A percentile compares a stretch with the other conserved stretches of the same genome.
Evolutionary conservation across 169 alveolate genomes (phyloP).

Genomic region (Cyclospora cayetanensis): DNA sequence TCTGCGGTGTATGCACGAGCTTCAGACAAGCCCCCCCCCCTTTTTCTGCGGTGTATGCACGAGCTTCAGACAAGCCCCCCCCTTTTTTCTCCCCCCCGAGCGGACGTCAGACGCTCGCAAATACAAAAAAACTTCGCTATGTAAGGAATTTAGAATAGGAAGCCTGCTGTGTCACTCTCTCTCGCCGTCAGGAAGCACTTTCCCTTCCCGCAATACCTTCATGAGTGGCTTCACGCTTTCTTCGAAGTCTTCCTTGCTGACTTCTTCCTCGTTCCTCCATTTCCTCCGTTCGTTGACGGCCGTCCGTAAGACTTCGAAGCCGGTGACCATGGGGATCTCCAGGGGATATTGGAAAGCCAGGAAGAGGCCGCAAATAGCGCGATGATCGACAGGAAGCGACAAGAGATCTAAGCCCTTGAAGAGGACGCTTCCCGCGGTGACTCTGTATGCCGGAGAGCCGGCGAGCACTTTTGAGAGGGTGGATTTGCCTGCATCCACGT

Average conservation of each 20-base stretch:
- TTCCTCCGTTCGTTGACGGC: slow-evolving; percentile 74
- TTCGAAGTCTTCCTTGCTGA: slow-evolving; percentile 73
- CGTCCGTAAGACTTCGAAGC: slow-evolving; percentile 74
- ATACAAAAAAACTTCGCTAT: too few species aligned
- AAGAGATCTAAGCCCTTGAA: slow-evolving; percentile 76
- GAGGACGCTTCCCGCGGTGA: slow-evolving; percentile 73
- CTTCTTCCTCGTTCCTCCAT: slow-evolving; percentile 73
- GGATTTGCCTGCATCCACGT: slow-evolving; percentile 73
- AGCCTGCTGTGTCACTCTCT: too few species aligned
- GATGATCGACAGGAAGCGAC: slow-evolving; percentile 74
- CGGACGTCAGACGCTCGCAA: too few species aligned
- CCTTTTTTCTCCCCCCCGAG: too few species aligned
- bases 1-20: too few species aligned
- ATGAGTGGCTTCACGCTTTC: slow-evolving; percentile 22
- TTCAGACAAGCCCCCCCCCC: too few species aligned
- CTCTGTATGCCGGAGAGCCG: slow-evolving; percentile 78
- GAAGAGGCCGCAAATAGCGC: slow-evolving; percentile 78
- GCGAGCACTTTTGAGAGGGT: slow-evolving; percentile 79
- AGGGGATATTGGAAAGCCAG: slow-evolving; percentile 81
- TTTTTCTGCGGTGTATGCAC: too few species aligned
- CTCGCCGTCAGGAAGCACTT: too few species aligned
- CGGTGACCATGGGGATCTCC: slow-evolving; percentile 78
- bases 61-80: too few species aligned
- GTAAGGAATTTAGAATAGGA: too few species aligned
- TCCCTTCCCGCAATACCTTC: too few species aligned